phyloP scores from a whole-genome alignment of 2,329 filamentous ascomycete genomes.

The Stachybotrys elegans region DNA sequence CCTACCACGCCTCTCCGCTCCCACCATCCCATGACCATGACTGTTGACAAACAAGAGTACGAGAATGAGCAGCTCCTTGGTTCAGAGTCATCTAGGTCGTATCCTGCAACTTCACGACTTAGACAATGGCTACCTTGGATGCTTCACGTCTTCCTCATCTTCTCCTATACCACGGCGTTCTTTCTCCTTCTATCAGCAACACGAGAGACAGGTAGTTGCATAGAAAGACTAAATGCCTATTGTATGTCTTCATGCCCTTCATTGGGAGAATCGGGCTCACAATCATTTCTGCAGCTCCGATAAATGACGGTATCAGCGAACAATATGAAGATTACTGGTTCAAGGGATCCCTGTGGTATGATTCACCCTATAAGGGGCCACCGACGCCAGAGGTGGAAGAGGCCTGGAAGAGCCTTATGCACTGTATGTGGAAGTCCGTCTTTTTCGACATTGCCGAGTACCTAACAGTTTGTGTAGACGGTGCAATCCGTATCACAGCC shows the following conservation, averaged over 20 bases:
- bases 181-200: no score
- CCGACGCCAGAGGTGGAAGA: conserved; percentile 3
- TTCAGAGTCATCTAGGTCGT: no score
- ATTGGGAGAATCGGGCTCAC: background rate
- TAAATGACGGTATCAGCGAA: background rate
- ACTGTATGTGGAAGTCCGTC: background rate
- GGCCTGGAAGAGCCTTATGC: conserved; percentile 4
- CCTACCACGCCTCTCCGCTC: no score
- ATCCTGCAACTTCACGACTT: no score
- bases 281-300: background rate
- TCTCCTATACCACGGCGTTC: no score
- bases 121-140: no score
- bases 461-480: background rate
- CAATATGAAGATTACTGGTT: background rate
- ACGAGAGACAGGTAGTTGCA: background rate
- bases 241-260: background rate
- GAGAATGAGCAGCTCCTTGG: no score
- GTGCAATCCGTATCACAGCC: conserved; percentile 3
- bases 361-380: conserved; percentile 5
- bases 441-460: background rate
- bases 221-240: background rate
- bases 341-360: conserved; percentile 4
- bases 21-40: no score
- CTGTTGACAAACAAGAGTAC: no score
- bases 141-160: no score